Evolutionary conservation across 2,329 filamentous ascomycete genomes (phyloP).

Genomic region (Metarhizium brunneum): DNA sequence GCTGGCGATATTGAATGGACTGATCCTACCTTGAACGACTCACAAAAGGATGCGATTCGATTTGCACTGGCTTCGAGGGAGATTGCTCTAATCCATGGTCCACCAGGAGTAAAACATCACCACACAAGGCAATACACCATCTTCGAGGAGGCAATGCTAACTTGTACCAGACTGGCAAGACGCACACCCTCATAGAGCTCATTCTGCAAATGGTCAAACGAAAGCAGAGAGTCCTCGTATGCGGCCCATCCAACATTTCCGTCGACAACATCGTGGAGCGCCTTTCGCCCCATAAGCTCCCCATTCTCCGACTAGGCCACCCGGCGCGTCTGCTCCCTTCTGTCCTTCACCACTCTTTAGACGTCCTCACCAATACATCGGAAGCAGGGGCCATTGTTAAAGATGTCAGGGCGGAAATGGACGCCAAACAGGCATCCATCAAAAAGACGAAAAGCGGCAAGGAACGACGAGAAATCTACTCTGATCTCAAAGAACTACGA

Average conservation of each 20-base stretch:
- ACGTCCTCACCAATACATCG: constrained; percentile 82
- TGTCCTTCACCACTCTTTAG: constrained; percentile 81
- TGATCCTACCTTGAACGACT: constrained; percentile 53
- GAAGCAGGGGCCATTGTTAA: constrained; percentile 83
- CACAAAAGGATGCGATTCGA: constrained; percentile 59
- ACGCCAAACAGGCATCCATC: constrained; percentile 79
- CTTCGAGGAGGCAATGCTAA: constrained; percentile 2
- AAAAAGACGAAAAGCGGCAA: constrained; percentile 75
- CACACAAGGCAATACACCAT: background rate
- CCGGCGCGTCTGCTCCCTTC: constrained; percentile 83
- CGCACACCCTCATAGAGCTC: constrained; percentile 89
- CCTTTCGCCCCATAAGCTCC: constrained; percentile 72
- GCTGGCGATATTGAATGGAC: constrained; percentile 46
- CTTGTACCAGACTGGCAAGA: constrained; percentile 71
- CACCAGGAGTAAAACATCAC: constrained; percentile 56
- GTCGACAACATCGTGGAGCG: constrained; percentile 98
- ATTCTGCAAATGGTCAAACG: constrained; percentile 81
- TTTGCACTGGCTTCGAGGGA: constrained; percentile 79
- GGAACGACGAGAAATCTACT: constrained; percentile 75
- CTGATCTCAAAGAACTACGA: constrained; percentile 72
- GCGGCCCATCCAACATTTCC: constrained; percentile 91
- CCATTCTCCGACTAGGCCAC: constrained; percentile 84
- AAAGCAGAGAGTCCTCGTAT: constrained; percentile 73
- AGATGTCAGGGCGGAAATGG: constrained; percentile 88
- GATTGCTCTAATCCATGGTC: constrained; percentile 85